Evolutionary conservation across 176 grass and related monocot species (phyloP), one percentile per base, ranked within the genome.

Genomic region (Lolium multiflorum): DNA sequence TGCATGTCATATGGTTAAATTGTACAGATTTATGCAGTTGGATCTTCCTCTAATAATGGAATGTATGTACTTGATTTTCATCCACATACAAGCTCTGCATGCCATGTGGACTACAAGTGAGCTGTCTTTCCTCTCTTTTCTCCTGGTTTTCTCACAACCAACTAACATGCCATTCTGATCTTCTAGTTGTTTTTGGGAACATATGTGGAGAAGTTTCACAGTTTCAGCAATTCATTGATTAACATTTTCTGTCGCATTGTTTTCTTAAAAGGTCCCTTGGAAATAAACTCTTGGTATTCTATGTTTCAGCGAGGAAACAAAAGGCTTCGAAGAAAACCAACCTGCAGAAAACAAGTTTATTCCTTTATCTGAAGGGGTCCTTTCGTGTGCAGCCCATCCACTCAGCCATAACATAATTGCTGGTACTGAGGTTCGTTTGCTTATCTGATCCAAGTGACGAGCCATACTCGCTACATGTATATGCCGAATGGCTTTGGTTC

Each of bases 71-170:
- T 98, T 35, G 91, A 98, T 80, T 98, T 98, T 83, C 81, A 91
- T 91, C 96, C 91, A 73, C 62, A 92, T 88, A 89, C 60, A 88
- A 94, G 82, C 46, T 95, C 91, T 0, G 78, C 92, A 86, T 98
- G 93, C 69, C 96, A 98, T 79, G 89, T 98, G 4, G 84, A 96
- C 79, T 92, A 95, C 88, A 88, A 82, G 96, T 98, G 39, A 89
- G 90, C 61, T 83, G 21, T 89, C 25, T 80, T 77, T 92, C 17
- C 55, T 69, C 57, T 41, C 61, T 38, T 70, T 26, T 74, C 46
- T 81, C 76, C 56, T 71, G 10, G 7, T 50, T 66, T 90, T 51
- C 14, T 41, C 25, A 55, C 17, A 66, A 60, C 75, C 31, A 74
- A 51, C 71, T 74, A 26, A 75, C 5, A 38, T 50, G 37, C 24